A percentile compares a stretch with the other conserved stretches of the same genome.
These are phyloP conservation scores for Forsythia viridissima DNA, from an alignment of 257 asterid species.

Conservation along the genomic window DNA sequence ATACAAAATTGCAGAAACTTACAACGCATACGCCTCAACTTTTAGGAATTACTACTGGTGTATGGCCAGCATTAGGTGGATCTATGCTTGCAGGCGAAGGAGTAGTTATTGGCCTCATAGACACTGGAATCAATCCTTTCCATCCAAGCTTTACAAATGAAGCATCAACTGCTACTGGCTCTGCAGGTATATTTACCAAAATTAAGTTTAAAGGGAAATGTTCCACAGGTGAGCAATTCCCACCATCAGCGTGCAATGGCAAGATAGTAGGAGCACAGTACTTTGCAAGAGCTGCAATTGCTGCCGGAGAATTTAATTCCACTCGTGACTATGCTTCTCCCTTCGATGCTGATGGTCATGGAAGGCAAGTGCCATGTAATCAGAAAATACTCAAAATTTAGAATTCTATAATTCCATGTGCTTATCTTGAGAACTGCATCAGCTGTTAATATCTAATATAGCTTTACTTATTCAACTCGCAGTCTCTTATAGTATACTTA, in stretches of 20 bases:
- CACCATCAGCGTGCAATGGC: slow-evolving; percentile 52
- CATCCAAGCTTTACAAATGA: slow-evolving; percentile 57
- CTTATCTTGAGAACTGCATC: too few species aligned
- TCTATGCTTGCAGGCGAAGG: slow-evolving; percentile 49
- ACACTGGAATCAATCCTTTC: slow-evolving; percentile 66
- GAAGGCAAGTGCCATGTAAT: slow-evolving; percentile 47
- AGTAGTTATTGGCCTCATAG: slow-evolving; percentile 67
- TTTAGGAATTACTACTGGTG: slow-evolving; percentile 47
- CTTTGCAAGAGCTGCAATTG: slow-evolving; percentile 67
- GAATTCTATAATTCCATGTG: too few species aligned
- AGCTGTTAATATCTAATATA: too few species aligned
- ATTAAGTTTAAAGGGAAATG: slow-evolving; percentile 62
- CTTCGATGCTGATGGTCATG: slow-evolving; percentile 78
- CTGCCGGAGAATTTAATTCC: slow-evolving; percentile 56
- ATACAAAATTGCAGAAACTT: slow-evolving; percentile 50
- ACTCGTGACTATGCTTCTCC: slow-evolving; percentile 63
- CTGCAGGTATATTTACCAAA: slow-evolving; percentile 10
- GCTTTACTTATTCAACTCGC: too few species aligned
- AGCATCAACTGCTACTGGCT: slow-evolving; percentile 9
- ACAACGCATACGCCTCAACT: slow-evolving; percentile 70
- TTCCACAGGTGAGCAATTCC: slow-evolving; percentile 45
- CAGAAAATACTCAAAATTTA: too few species aligned
- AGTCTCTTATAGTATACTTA: too few species aligned
- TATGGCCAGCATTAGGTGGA: slow-evolving; percentile 66
- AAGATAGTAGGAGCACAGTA: slow-evolving; percentile 71